Evolutionary conservation across 2,329 filamentous ascomycete species (phyloP), one percentile per base, ranked within the genome.

Genomic region (Penicillium polonicum): DNA sequence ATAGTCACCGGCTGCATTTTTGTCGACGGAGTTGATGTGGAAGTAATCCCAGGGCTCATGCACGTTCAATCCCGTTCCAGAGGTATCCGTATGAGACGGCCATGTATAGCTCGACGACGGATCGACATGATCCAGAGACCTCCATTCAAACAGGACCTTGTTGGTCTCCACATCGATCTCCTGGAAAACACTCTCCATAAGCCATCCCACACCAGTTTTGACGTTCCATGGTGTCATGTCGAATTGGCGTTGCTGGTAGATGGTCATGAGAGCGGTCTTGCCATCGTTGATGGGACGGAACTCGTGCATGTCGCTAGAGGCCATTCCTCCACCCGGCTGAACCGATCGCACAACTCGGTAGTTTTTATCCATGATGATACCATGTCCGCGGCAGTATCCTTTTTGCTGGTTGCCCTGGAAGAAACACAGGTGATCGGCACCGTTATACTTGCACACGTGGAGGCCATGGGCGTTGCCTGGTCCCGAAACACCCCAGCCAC

Each of bases 161-260:
- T 75, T 77, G 8, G 78, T 81, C 51, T 81, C 78, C 38, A 82
- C 75, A 19, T 83, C 78, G 8, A 83, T 71, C 65, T 83, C 80
- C 65, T 83, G 80, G 59, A 83, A 82, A 2, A 82, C 72, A 53
- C 79, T 79, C 66, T 82, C 77, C 61, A 82, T 78, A 36, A 83
- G 67, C 78, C 79, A 83, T 1, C 79, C 80, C 58, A 82, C 72
- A 4, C 79, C 79, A 8, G 72, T 68, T 48, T 73, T 69, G 50
- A 76, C 64, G 50, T 76, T 77, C 70, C 73, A 75, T 6, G 69
- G 69, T 5, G 75, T 80, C 70, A 83, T 73, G 57, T 83, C 80
- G 63, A 80, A 77, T 52, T 76, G 72, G 27, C 71, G 72, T 59
- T 76, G 74, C 54, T 77, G 74, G 57, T 77, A 78, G 8, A 77